phyloP scores from a whole-genome alignment of 768 basidiomycete species.

The Calvatia gigantea region DNA sequence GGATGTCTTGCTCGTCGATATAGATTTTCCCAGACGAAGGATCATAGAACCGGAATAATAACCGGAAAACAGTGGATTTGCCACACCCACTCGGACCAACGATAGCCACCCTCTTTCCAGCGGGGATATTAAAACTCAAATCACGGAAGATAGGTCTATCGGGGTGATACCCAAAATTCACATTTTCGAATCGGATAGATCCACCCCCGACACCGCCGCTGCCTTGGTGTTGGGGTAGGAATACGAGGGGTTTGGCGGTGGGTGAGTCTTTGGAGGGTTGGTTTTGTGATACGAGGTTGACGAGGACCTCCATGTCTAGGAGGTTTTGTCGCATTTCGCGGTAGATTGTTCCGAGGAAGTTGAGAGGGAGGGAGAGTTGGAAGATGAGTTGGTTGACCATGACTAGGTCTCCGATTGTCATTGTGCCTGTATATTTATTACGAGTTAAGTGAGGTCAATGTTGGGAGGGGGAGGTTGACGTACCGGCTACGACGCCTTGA shows the following conservation, averaged over 20 bases:
- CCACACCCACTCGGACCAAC: slow-evolving; percentile 98
- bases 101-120: slow-evolving; percentile 95
- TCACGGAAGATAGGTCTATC: slow-evolving; percentile 87
- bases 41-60: slow-evolving; percentile 93
- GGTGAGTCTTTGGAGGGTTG: slow-evolving; percentile 65
- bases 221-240: slow-evolving; percentile 29
- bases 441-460: neutral
- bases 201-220: slow-evolving; percentile 47
- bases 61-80: slow-evolving; percentile 94
- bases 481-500: slow-evolving; percentile 90
- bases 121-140: slow-evolving; percentile 87
- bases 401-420: slow-evolving; percentile 98
- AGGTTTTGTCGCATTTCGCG: slow-evolving; percentile 95
- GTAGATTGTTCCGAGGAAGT: slow-evolving; percentile 96
- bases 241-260: slow-evolving; percentile 59
- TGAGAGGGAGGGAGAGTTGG: slow-evolving; percentile 92
- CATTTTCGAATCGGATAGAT: slow-evolving; percentile 89
- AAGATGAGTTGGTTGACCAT: slow-evolving; percentile 99
- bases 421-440: slow-evolving; percentile 59
- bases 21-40: slow-evolving; percentile 77
- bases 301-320: slow-evolving; percentile 95
- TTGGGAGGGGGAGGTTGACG: slow-evolving; percentile 15
- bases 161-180: slow-evolving; percentile 89
- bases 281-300: slow-evolving; percentile 84
- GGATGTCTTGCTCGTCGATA: slow-evolving; percentile 86